phyloP scores from a whole-genome alignment of 2,329 filamentous ascomycete species.

The Pyrenochaeta sp. region DNA sequence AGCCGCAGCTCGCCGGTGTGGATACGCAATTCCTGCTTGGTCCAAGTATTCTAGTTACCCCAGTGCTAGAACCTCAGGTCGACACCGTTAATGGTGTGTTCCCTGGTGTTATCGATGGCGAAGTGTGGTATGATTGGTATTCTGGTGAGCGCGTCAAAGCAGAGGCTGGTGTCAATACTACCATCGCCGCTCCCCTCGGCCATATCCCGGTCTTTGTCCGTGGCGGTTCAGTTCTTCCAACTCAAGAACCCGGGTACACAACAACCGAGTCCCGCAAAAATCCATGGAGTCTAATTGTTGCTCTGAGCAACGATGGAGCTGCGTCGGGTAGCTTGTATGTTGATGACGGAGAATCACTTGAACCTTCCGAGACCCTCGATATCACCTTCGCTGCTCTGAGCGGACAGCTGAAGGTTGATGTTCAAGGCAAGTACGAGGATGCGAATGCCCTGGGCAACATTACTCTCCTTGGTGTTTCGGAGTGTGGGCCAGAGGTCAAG shows the following conservation, averaged over 20 bases:
- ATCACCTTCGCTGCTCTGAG: conserved; percentile 60
- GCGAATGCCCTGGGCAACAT: conserved; percentile 68
- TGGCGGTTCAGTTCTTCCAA: conserved; percentile 72
- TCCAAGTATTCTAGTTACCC: conserved; percentile 70
- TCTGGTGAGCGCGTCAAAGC: conserved; percentile 66
- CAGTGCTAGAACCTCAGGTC: conserved; percentile 70
- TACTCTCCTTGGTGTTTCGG: conserved; percentile 67
- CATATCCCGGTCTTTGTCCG: conserved; percentile 78
- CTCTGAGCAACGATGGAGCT: conserved; percentile 62
- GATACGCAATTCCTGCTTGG: conserved; percentile 79
- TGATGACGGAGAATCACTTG: conserved; percentile 76
- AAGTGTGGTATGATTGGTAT: conserved; percentile 83
- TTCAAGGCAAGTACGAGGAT: conserved; percentile 64
- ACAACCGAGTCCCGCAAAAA: conserved; percentile 69
- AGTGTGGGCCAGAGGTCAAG: conserved; percentile 46
- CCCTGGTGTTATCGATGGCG: conserved; percentile 67
- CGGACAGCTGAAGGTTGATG: conserved; percentile 58
- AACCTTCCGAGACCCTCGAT: conserved; percentile 63
- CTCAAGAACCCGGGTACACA: conserved; percentile 73
- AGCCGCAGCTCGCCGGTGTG: conserved; percentile 71
- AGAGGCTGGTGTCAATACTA: conserved; percentile 64
- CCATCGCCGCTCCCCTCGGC: conserved; percentile 67
- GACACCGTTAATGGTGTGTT: conserved; percentile 73
- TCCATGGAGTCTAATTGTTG: conserved; percentile 72
- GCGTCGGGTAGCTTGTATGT: conserved; percentile 73